Evolutionary conservation across 805 yeast species (phyloP), one percentile per base, ranked within the genome.

Genomic region (Suhomyces sp.): DNA sequence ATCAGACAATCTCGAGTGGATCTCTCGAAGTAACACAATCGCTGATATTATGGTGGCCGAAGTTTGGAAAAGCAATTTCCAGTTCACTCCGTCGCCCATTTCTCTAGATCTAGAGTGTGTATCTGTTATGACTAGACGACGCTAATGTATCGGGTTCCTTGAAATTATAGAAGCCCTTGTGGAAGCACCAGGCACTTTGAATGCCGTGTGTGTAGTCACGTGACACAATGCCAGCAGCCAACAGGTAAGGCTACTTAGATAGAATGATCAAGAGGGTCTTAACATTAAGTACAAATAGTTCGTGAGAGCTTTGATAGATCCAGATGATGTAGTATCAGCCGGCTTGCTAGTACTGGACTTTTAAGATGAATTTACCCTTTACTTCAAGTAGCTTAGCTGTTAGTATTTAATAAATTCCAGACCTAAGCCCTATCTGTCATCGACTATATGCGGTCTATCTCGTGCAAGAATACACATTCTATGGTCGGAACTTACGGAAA

Each of bases 31-130:
- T 21, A 53, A 12, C 37, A 47, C 39, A 8, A 56, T 24, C 8
- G 54, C 57, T 4, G 59, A 47, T 1, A 53, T 40, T 15, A 65
- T 54, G 8, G 61, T 53, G 4, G 60, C 60, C 4, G 58, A 53
- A 6, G 60, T 55, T 57, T 59, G 60, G 43, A 55, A 52, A 10
- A 56, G 49, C 15, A 33, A 35, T 25, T 35, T 20, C 48, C 48
- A 35, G 37, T 31, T 19, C 17, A 24, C 35, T 8, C 43, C 37
- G n/a, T 13, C 35, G 3, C 35, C 17, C 35, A 31, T 31, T 6
- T 12, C 9, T 13, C 17, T n/a, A 31, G 9, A 31, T 6, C 35
- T n/a, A 27, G 15, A 6, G 12, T 31, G 3, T 13, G 35, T 29
- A 29, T 27, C 10, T 7, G 13, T 4, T 27, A 12, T 27, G 13